Conservation (phyloP, 2,329 filamentous ascomycete species). For the Chalaropsis ovoidea region DNA sequence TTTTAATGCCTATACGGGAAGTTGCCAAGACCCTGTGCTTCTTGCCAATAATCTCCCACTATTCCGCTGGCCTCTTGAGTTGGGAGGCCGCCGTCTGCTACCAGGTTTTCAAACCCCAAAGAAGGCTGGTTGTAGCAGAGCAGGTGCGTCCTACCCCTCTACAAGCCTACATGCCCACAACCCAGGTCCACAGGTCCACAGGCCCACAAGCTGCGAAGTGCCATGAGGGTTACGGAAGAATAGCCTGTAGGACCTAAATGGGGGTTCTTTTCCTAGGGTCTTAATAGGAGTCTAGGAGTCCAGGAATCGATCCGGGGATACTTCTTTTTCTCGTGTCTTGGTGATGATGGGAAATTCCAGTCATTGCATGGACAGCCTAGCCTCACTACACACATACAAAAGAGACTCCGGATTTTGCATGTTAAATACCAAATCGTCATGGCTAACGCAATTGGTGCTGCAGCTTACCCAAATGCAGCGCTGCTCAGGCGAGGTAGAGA, state of each 20-base stretch:
- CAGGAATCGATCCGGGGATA: not conserved
- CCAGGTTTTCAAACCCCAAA: not conserved
- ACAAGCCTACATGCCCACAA: no score
- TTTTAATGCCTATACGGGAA: not conserved
- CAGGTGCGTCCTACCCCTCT: not conserved
- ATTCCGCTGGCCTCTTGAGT: not conserved
- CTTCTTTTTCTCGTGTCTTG: not conserved
- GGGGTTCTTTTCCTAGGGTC: not conserved
- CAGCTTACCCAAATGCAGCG: not conserved
- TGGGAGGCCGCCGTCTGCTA: slow-evolving; percentile 3
- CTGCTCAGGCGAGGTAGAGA: not conserved
- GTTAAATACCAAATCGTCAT: no score
- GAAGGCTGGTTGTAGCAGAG: not conserved
- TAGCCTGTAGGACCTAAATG: no score
- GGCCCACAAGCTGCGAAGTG: no score
- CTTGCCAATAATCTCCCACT: not conserved
- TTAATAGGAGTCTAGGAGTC: not conserved
- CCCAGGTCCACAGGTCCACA: no score
- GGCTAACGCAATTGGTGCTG: not conserved
- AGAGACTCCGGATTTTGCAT: no score
- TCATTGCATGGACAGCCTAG: not conserved
- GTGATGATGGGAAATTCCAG: not conserved
- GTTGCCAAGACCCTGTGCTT: not conserved
- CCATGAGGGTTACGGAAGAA: no score
- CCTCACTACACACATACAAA: not conserved